Evolutionary conservation across 441 rosid species (phyloP).

Genomic region (Daphne laureola): DNA sequence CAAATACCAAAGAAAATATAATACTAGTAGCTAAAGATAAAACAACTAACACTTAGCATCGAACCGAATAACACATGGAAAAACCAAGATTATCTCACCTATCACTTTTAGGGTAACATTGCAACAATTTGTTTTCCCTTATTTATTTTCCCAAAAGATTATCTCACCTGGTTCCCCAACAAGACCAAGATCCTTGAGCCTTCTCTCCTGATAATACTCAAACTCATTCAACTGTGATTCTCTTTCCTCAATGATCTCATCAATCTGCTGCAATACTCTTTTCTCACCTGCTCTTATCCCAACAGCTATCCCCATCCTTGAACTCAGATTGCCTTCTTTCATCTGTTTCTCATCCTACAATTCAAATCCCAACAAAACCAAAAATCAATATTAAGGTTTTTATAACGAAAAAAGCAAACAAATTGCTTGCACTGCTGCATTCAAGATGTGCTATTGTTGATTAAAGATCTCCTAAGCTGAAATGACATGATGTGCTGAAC

Average conservation of each 20-base stretch:
- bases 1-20: no score
- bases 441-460: not conserved
- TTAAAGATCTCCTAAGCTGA: not conserved
- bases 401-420: not conserved
- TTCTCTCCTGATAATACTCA: slow-evolving; percentile 84
- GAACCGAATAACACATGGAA: no score
- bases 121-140: slow-evolving; percentile 13
- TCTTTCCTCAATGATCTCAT: slow-evolving; percentile 49
- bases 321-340: slow-evolving; percentile 34
- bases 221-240: slow-evolving; percentile 57
- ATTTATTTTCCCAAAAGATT: slow-evolving; percentile 72
- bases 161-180: slow-evolving; percentile 91
- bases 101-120: no score
- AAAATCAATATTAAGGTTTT: not conserved
- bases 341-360: slow-evolving; percentile 67
- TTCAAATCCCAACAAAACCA: not conserved
- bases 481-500: no score
- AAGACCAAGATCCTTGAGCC: slow-evolving; percentile 85
- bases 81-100: no score
- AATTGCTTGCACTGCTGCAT: not conserved
- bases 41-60: no score
- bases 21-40: no score
- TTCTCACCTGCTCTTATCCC: slow-evolving; percentile 80
- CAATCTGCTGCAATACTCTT: slow-evolving; percentile 68
- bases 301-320: slow-evolving; percentile 51